Evolutionary conservation across 225 moss, liverwort and hornwort genomes (phyloP), one percentile per base, ranked within the genome.

Genomic region (Bryum argenteum): DNA sequence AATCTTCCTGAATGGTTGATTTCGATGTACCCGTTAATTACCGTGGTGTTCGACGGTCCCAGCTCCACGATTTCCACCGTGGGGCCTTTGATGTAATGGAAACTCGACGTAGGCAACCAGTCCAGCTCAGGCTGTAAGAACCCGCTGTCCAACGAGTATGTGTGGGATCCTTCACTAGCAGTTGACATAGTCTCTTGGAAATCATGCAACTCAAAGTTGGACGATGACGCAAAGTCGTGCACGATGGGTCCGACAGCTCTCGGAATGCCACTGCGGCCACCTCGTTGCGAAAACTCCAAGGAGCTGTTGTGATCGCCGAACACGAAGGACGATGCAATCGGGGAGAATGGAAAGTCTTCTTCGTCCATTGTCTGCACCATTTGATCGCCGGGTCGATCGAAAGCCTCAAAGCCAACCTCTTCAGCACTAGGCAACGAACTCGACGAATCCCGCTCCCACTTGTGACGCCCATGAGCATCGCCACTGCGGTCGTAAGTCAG

Each of bases 331-430:
- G 88, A 88, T 26, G 88, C 88, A 21, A 88, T 84, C 4, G 88
- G 88, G 2, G 88, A 88, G 73, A 88, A 84, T 8, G 88, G 88
- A 15, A 88, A 88, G 39, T 88, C 88, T 52, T 84, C 88, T 77
- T 88, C 87, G n/a, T 88, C 84, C 61, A 82, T 41, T 6, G 77
- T 82, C 52, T 82, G 88, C 26, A 82, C 79, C 77, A 67, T 81
- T 84, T 84, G 88, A 74, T 88, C 84, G 72, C 84, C 88, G 28
- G 88, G 88, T 55, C 82, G 82, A 59, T 88, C 79, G 11, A 84
- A 84, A 19, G 88, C 82, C 52, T 84, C 88, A 11, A 84, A 88
- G 19, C 82, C 84, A 13, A 82, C 65, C 66, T 88, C 82, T 50
- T 84, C 82, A 0, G 63, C 77, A 62, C 84, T 82, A 5, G 79